These are phyloP conservation scores for Penicillium sp. DNA, from an alignment of 2,329 filamentous ascomycete genomes.

Conservation along the genomic window DNA sequence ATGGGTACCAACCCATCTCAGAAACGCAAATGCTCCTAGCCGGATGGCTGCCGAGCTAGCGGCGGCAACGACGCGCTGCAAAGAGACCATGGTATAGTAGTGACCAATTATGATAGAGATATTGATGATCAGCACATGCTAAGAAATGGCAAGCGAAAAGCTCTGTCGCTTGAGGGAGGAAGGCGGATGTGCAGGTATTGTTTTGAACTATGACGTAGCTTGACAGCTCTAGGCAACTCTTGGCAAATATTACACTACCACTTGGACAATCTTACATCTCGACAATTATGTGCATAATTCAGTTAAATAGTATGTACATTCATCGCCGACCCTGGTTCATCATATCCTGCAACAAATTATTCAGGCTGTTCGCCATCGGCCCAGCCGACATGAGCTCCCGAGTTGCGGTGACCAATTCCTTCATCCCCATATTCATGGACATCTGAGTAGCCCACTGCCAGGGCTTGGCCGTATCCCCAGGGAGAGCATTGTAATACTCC, in stretches of 20 bases:
- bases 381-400: constrained; percentile 29
- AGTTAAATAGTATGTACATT: neutral
- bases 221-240: neutral
- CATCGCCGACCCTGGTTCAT: constrained; percentile 24
- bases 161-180: neutral
- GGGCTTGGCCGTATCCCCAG: constrained; percentile 62
- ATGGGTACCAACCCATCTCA: constrained; percentile 46
- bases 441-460: constrained; percentile 79
- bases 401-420: constrained; percentile 37
- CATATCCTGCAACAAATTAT: constrained; percentile 34
- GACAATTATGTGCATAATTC: too few relatives aligned
- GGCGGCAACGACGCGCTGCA: constrained; percentile 34
- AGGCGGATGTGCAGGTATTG: neutral
- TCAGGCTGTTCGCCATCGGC: constrained; percentile 34
- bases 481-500: constrained; percentile 88
- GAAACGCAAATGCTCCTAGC: constrained; percentile 41
- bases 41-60: constrained; percentile 41
- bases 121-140: neutral
- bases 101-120: constrained; percentile 3
- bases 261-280: too few relatives aligned
- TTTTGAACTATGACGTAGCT: constrained; percentile 12
- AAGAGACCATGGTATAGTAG: constrained; percentile 31
- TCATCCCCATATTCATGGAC: constrained; percentile 53
- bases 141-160: neutral
- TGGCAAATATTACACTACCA: neutral